A percentile compares a stretch with the other conserved stretches of the same genome.
phyloP scores from a whole-genome alignment of 495 filamentous ascomycete species.

The Penicillium mononematosum region DNA sequence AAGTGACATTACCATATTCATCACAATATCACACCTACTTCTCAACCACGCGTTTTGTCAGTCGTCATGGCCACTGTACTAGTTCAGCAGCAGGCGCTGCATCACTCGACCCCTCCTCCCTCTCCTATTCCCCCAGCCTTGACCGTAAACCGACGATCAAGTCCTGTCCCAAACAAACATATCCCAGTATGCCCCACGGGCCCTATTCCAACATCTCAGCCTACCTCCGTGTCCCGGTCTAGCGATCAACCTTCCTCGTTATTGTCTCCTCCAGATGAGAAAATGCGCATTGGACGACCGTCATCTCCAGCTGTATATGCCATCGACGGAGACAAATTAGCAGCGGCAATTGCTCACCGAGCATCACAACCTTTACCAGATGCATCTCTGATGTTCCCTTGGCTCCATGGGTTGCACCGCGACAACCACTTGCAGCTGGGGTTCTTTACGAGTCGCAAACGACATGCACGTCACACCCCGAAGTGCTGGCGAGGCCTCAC shows the following conservation, averaged over 20 bases:
- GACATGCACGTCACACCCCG: slow-evolving; percentile 68
- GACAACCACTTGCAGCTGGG: slow-evolving; percentile 83
- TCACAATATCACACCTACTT: slow-evolving; percentile 5
- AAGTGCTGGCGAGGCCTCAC: slow-evolving; percentile 78
- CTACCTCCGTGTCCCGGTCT: slow-evolving; percentile 39
- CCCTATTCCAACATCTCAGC: slow-evolving; percentile 61
- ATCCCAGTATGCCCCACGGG: slow-evolving; percentile 81
- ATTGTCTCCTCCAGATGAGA: slow-evolving; percentile 70
- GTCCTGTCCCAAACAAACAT: slow-evolving; percentile 85
- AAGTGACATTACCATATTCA: neutral
- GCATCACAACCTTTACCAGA: slow-evolving; percentile 80
- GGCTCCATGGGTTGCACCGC: slow-evolving; percentile 93
- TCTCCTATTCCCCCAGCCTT: slow-evolving; percentile 38
- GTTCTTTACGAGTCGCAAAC: slow-evolving; percentile 80
- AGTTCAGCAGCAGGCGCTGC: slow-evolving; percentile 48
- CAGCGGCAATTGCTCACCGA: slow-evolving; percentile 68
- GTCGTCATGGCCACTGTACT: slow-evolving; percentile 52
- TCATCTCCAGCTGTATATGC: slow-evolving; percentile 61
- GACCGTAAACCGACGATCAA: slow-evolving; percentile 44
- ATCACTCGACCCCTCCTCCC: slow-evolving; percentile 48
- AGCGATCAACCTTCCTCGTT: slow-evolving; percentile 60
- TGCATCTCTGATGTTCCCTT: slow-evolving; percentile 85
- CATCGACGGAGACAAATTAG: slow-evolving; percentile 66
- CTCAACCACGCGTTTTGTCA: neutral
- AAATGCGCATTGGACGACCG: slow-evolving; percentile 52